phyloP scores from a whole-genome alignment of 257 asterid genomes.

The Oldenlandia corymbosa region DNA sequence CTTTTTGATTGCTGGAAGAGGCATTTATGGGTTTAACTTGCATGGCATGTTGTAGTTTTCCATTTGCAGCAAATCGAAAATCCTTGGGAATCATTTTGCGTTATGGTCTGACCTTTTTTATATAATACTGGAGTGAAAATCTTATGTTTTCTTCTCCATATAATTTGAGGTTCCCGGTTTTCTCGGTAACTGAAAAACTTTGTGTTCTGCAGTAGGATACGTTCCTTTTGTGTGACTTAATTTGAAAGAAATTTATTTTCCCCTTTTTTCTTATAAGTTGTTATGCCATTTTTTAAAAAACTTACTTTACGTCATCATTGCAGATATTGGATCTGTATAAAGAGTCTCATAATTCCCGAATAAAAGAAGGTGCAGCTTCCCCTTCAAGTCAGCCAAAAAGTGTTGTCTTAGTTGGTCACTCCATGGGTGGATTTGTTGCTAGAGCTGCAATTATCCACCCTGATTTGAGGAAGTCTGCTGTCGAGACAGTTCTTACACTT shows the following conservation, averaged over 20 bases:
- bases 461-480: conserved; percentile 73
- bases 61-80: neutral
- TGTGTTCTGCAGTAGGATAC: too few relatives aligned
- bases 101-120: neutral
- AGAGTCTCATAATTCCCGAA: conserved; percentile 55
- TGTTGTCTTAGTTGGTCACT: conserved; percentile 95
- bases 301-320: conserved; percentile 15
- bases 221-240: neutral
- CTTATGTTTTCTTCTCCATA: neutral
- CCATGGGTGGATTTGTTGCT: conserved; percentile 99
- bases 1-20: conserved; percentile 19
- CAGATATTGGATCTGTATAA: conserved; percentile 83
- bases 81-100: conserved; percentile 3
- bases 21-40: conserved; percentile 9
- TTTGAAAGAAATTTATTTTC: neutral
- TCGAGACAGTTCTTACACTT: conserved; percentile 87
- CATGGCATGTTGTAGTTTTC: neutral
- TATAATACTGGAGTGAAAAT: neutral
- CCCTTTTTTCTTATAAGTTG: too few relatives aligned
- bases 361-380: conserved; percentile 63
- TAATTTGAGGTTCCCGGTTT: neutral
- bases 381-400: conserved; percentile 62
- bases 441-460: conserved; percentile 95
- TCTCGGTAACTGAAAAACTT: neutral
- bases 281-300: too few relatives aligned